Conservation (phyloP, 352 stramenopile genomes). For the Globisporangium alternatum region DNA sequence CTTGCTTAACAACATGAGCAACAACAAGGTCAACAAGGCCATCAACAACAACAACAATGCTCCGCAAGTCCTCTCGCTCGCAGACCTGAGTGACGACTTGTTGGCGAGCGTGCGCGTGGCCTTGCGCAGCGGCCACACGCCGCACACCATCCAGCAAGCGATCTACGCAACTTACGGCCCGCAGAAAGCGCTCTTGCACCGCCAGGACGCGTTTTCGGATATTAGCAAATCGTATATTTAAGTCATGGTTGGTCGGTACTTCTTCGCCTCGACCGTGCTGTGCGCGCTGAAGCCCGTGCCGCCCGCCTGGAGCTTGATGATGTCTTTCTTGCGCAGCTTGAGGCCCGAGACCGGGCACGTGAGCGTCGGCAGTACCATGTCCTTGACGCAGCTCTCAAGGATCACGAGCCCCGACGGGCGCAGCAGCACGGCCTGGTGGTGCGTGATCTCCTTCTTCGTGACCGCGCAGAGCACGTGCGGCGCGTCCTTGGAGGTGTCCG, state of each 20-base stretch:
- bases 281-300: constrained; percentile 82
- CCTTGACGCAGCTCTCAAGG: constrained; percentile 75
- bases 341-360: constrained; percentile 80
- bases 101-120: constrained; percentile 50
- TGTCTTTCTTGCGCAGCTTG: constrained; percentile 86
- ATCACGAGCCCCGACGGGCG: constrained; percentile 76
- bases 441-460: constrained; percentile 82
- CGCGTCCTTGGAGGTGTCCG: constrained; percentile 23
- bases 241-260: constrained; percentile 83
- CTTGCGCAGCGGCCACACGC: constrained; percentile 28
- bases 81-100: constrained; percentile 47
- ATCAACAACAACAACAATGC: neutral
- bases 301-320: constrained; percentile 71
- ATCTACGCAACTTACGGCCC: constrained; percentile 39
- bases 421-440: constrained; percentile 74
- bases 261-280: constrained; percentile 85
- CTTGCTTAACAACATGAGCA: neutral
- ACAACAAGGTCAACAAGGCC: neutral
- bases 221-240: constrained; percentile 51
- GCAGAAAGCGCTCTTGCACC: constrained; percentile 36
- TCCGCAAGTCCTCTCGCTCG: constrained; percentile 33
- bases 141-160: constrained; percentile 34
- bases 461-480: constrained; percentile 66
- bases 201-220: constrained; percentile 42
- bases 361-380: constrained; percentile 85